These are phyloP conservation scores for Ophiostoma piceae DNA, from an alignment of 2,329 filamentous ascomycete species.

Conservation along the genomic window DNA sequence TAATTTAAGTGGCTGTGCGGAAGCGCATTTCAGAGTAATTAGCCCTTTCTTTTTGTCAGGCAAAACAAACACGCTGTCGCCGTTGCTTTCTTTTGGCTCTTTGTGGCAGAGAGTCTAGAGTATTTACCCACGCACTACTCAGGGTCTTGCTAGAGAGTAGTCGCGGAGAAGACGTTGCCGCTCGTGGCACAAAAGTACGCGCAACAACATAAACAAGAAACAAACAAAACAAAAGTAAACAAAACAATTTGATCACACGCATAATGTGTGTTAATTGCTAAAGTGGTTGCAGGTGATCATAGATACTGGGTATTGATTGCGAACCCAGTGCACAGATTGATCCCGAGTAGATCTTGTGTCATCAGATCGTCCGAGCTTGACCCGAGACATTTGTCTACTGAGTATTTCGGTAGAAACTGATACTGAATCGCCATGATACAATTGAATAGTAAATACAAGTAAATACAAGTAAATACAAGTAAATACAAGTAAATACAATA, in stretches of 20 bases:
- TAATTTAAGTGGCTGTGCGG: neutral
- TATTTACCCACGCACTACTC: neutral
- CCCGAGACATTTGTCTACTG: no score
- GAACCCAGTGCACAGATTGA: neutral
- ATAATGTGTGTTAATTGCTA: neutral
- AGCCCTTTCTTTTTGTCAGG: neutral
- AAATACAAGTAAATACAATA: no score
- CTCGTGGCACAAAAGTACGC: constrained; percentile 6
- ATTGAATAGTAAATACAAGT: no score
- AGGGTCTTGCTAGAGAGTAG: no score
- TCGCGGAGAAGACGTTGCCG: neutral
- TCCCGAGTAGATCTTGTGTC: neutral
- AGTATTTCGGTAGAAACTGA: no score
- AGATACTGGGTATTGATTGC: no score
- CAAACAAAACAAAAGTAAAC: no score
- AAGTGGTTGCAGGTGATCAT: neutral
- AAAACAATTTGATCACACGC: no score
- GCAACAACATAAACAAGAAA: neutral
- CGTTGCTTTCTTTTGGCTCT: neutral
- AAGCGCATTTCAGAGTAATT: neutral
- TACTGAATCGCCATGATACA: no score
- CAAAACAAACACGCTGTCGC: no score
- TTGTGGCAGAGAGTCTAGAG: neutral
- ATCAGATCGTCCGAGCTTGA: no score
- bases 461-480: no score